A percentile compares a stretch with the other conserved stretches of the same genome.
Conservation (phyloP, 2,329 filamentous ascomycete species). For the Ophiocordyceps australis region DNA sequence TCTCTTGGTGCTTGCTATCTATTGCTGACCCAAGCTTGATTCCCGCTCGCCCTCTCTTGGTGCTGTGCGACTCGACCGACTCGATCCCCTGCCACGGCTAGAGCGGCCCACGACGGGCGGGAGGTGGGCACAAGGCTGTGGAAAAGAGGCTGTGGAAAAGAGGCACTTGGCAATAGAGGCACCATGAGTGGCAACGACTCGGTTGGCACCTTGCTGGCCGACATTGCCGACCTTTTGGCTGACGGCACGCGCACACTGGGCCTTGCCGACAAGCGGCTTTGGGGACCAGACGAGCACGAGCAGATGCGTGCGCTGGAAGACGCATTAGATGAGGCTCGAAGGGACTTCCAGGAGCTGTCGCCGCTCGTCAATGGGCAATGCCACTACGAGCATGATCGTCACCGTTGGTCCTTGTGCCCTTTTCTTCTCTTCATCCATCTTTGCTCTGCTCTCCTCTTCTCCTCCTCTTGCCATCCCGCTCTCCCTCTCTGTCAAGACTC, state of each 20-base stretch:
- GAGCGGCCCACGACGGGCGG: too few species aligned
- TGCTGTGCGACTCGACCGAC: too few species aligned
- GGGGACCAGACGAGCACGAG: slow-evolving; percentile 40
- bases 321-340: slow-evolving; percentile 38
- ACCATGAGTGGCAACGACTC: too few species aligned
- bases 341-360: slow-evolving; percentile 40
- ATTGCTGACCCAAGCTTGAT: not conserved
- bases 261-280: slow-evolving; percentile 38
- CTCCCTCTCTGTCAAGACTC: too few species aligned
- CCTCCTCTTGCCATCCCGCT: too few species aligned
- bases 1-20: not conserved
- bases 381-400: slow-evolving; percentile 39
- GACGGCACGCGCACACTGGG: slow-evolving; percentile 34
- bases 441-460: too few species aligned
- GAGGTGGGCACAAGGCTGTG: too few species aligned
- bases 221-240: slow-evolving; percentile 33
- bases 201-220: slow-evolving; percentile 38
- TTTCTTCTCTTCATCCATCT: not conserved
- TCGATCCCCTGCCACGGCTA: too few species aligned
- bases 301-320: slow-evolving; percentile 35
- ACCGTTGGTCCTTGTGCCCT: slow-evolving; percentile 18
- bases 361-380: slow-evolving; percentile 34
- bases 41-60: too few species aligned
- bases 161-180: too few species aligned
- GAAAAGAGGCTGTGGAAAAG: too few species aligned